These are phyloP conservation scores for Gossypium stocksii DNA, from an alignment of 345 rosid species.

Conservation along the genomic window DNA sequence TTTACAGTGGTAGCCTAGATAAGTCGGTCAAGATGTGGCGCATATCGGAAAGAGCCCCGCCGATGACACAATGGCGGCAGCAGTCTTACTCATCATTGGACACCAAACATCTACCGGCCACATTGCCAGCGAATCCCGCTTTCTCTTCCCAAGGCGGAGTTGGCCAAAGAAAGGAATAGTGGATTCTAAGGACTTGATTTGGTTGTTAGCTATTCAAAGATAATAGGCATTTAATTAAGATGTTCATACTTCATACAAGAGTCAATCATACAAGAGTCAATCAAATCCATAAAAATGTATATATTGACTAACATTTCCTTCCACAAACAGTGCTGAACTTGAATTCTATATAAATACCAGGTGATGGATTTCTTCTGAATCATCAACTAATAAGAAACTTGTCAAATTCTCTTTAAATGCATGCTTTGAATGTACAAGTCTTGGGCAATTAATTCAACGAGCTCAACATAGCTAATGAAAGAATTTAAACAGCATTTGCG, in stretches of 20 bases:
- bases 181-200: neutral
- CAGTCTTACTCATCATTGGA: constrained; percentile 5
- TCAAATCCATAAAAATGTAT: neutral
- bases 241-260: neutral
- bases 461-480: neutral
- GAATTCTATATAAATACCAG: neutral
- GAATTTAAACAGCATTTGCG: neutral
- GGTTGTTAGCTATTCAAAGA: neutral
- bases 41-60: constrained; percentile 56
- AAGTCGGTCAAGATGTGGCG: constrained; percentile 91
- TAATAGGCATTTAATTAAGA: neutral
- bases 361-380: too few relatives aligned
- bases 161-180: constrained; percentile 23
- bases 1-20: constrained; percentile 92
- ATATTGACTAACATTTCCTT: neutral
- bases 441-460: neutral
- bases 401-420: too few relatives aligned
- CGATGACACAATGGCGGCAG: constrained; percentile 20
- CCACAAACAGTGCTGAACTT: neutral
- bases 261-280: neutral
- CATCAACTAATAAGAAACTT: neutral
- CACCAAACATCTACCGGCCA: constrained; percentile 13
- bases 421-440: neutral
- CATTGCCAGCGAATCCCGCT: constrained; percentile 32
- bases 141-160: constrained; percentile 37